These are phyloP conservation scores for Clavispora fructus DNA, from an alignment of 805 yeast genomes.

Conservation along the genomic window DNA sequence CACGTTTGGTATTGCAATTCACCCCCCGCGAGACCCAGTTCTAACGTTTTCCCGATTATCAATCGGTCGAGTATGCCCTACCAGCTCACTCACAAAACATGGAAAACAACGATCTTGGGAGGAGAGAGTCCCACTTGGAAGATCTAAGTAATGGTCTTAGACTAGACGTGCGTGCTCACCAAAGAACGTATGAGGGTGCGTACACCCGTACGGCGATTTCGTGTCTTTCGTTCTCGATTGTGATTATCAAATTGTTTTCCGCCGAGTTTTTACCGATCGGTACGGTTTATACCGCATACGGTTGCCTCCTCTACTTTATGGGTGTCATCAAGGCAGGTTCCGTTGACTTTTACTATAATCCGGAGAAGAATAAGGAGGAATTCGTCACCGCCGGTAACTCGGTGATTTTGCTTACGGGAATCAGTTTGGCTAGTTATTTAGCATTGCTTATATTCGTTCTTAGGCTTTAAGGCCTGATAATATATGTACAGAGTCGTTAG, in stretches of 20 bases:
- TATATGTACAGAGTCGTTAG: background rate
- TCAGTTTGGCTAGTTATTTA: conserved; percentile 49
- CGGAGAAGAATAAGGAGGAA: conserved; percentile 32
- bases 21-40: background rate
- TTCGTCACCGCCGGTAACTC: conserved; percentile 59
- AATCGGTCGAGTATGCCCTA: too few species aligned
- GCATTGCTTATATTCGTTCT: conserved; percentile 48
- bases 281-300: conserved; percentile 58
- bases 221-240: conserved; percentile 57
- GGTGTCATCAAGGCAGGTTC: conserved; percentile 34
- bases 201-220: conserved; percentile 70
- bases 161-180: conserved; percentile 62
- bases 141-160: conserved; percentile 35
- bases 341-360: conserved; percentile 34
- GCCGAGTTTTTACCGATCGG: conserved; percentile 64
- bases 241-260: conserved; percentile 61
- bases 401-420: conserved; percentile 45
- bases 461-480: conserved; percentile 25
- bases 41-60: too few species aligned
- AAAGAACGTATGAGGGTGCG: conserved; percentile 82
- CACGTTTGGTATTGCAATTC: background rate
- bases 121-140: conserved; percentile 25
- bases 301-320: conserved; percentile 36
- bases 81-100: background rate
- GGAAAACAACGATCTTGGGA: background rate